phyloP scores from a whole-genome alignment of 2,329 filamentous ascomycete species.

The Emmonsia crescens region DNA sequence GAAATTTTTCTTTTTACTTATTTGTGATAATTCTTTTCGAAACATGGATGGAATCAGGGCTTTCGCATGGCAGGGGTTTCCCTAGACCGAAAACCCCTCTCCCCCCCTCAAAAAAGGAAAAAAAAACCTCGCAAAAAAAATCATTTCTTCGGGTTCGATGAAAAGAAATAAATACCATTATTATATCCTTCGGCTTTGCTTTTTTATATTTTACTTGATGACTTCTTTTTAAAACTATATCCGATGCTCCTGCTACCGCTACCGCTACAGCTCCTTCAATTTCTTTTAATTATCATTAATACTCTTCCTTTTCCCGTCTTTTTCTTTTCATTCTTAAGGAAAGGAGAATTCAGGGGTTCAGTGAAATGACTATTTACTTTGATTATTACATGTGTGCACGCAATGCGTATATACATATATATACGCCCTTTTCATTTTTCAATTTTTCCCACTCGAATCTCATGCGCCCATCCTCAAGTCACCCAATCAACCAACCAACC shows the following conservation, averaged over 20 bases:
- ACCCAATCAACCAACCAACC: too few relatives aligned
- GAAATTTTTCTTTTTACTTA: background rate
- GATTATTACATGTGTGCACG: too few relatives aligned
- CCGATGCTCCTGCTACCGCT: background rate
- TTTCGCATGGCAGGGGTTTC: background rate
- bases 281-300: too few relatives aligned
- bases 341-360: too few relatives aligned
- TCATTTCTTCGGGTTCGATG: background rate
- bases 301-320: too few relatives aligned
- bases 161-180: background rate
- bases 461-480: too few relatives aligned
- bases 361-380: too few relatives aligned
- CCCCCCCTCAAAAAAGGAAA: background rate
- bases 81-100: background rate
- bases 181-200: background rate
- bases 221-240: background rate
- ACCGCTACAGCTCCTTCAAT: background rate
- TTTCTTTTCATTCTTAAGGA: too few relatives aligned
- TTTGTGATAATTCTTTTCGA: background rate
- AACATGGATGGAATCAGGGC: background rate
- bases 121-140: background rate
- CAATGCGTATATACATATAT: too few relatives aligned
- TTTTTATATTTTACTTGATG: background rate
- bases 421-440: too few relatives aligned
- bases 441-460: too few relatives aligned